Percentiles rank a stretch among this genome's conserved stretches.
Conservation (phyloP, 352 stramenopile genomes). For the Phytophthora crassamura region DNA sequence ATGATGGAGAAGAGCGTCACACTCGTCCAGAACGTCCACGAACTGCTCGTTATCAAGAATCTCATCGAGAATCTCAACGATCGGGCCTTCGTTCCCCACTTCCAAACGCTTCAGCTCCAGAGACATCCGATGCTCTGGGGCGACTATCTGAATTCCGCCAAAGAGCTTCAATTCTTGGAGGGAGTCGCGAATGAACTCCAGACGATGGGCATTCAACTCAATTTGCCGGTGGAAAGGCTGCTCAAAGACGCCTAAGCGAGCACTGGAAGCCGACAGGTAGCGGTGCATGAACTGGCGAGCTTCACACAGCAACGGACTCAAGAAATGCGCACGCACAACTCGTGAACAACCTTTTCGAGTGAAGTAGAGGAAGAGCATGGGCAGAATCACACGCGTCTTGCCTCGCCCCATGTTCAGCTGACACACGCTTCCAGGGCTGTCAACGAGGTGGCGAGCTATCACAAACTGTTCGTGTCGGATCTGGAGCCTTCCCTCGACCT, state of each 20-base stretch:
- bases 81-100: neutral
- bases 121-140: slow-evolving; percentile 89
- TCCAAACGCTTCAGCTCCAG: slow-evolving; percentile 82
- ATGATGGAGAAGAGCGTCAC: slow-evolving; percentile 87
- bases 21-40: slow-evolving; percentile 89
- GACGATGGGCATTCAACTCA: slow-evolving; percentile 32
- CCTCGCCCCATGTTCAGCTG: slow-evolving; percentile 91
- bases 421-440: slow-evolving; percentile 66
- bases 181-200: slow-evolving; percentile 43
- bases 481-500: slow-evolving; percentile 81
- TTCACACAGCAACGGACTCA: slow-evolving; percentile 68
- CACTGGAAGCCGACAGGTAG: slow-evolving; percentile 50
- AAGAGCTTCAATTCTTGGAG: slow-evolving; percentile 45
- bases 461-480: slow-evolving; percentile 87
- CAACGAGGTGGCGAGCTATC: slow-evolving; percentile 76
- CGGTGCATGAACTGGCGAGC: slow-evolving; percentile 71
- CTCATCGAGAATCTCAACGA: slow-evolving; percentile 36
- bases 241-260: slow-evolving; percentile 57
- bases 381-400: slow-evolving; percentile 91
- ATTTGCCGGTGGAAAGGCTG: slow-evolving; percentile 77
- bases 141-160: slow-evolving; percentile 71
- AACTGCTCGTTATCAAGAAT: slow-evolving; percentile 58
- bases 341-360: slow-evolving; percentile 18
- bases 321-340: slow-evolving; percentile 68
- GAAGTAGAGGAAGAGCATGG: slow-evolving; percentile 88